phyloP scores from a whole-genome alignment of 139 green algal genomes.

The Chlamydomonas schloesseri region DNA sequence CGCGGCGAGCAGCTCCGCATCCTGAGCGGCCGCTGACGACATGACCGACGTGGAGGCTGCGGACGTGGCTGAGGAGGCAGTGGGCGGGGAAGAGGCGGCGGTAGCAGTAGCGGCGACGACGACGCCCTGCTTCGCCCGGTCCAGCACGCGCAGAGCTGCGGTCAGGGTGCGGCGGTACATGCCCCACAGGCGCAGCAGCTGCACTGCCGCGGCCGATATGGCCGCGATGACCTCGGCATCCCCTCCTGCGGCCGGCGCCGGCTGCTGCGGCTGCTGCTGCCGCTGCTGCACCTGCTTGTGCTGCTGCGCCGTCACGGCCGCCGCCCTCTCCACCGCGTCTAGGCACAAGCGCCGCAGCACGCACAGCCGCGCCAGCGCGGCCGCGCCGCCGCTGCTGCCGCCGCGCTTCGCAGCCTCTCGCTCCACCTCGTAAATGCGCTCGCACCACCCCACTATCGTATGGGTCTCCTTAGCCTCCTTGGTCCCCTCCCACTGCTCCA shows the following conservation, averaged over 20 bases:
- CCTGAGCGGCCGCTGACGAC: neutral
- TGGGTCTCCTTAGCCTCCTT: too few relatives aligned
- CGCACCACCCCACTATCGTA: too few relatives aligned
- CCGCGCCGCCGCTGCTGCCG: neutral
- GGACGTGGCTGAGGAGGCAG: too few relatives aligned
- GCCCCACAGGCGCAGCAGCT: slow-evolving; percentile 2
- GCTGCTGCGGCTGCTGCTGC: neutral
- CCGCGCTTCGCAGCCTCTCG: neutral
- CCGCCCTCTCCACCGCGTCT: neutral
- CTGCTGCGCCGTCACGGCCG: neutral
- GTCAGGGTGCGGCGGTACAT: neutral
- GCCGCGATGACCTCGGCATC: neutral
- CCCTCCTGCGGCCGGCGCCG: neutral
- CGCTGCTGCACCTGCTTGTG: neutral
- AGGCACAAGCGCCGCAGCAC: neutral
- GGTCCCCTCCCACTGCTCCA: slow-evolving; percentile 5
- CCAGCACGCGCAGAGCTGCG: neutral
- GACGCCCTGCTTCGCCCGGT: neutral
- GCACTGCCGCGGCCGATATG: neutral
- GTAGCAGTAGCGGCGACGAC: neutral
- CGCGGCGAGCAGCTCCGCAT: neutral
- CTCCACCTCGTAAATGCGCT: neutral
- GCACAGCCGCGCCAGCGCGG: neutral
- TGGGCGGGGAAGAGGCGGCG: too few relatives aligned
- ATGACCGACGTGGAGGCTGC: too few relatives aligned